Percentiles rank a stretch among this genome's conserved stretches.
Conservation (phyloP, 768 basidiomycete genomes). For the Leucogyrophana mollusca region DNA sequence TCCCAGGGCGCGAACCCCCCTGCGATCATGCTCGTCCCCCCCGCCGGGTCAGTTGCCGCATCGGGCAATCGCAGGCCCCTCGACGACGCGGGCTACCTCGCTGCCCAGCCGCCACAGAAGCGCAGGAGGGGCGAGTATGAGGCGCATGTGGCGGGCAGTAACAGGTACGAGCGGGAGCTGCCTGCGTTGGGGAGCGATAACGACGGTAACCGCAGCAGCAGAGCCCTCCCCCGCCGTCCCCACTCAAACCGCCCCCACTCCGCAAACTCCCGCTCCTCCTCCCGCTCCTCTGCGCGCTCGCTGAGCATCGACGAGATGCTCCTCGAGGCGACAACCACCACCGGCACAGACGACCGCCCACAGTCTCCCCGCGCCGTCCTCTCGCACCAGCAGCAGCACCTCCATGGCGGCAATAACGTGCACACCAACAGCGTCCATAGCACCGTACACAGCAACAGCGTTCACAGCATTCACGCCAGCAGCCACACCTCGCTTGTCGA, state of each 20-base stretch:
- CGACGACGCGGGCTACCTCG: slow-evolving; percentile 32
- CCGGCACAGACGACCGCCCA: slow-evolving; percentile 38
- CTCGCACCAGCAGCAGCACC: slow-evolving; percentile 31
- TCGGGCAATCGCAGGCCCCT: slow-evolving; percentile 43
- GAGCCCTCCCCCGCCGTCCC: slow-evolving; percentile 7
- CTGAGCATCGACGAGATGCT: slow-evolving; percentile 48
- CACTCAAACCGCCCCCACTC: slow-evolving; percentile 11
- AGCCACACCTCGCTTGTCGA: slow-evolving; percentile 19
- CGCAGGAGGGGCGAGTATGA: slow-evolving; percentile 37
- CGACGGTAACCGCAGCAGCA: too few species aligned
- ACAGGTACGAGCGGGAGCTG: too few species aligned
- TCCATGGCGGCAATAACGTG: too few species aligned
- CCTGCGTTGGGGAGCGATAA: too few species aligned
- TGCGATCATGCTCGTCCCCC: slow-evolving; percentile 27
- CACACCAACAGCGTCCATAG: too few species aligned
- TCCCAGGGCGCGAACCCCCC: slow-evolving; percentile 15
- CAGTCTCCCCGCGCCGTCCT: slow-evolving; percentile 28
- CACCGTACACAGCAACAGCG: too few species aligned
- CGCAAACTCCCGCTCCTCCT: slow-evolving; percentile 27
- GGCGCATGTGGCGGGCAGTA: too few species aligned
- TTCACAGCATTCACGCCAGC: slow-evolving; percentile 23
- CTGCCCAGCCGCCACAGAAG: slow-evolving; percentile 49
- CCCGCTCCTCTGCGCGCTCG: slow-evolving; percentile 34
- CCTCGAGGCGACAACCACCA: too few species aligned
- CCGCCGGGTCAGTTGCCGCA: slow-evolving; percentile 10